Evolutionary conservation across 148 eudicot genomes (phyloP), one percentile per base, ranked within the genome.

Genomic region (Rhododendron ferrugineum): DNA sequence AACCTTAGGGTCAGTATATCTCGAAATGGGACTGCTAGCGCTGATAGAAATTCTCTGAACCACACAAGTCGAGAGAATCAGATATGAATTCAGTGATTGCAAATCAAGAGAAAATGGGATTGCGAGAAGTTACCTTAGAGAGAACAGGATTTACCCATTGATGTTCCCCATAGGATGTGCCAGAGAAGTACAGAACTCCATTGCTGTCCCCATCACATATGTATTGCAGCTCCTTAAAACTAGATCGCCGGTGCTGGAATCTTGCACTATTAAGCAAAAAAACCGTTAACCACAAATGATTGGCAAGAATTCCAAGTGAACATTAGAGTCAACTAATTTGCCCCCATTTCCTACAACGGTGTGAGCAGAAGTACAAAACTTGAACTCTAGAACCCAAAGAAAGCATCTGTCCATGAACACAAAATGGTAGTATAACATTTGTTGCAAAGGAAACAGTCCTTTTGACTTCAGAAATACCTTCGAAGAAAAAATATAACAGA

Each of bases 141-240:
- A 96, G 91, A 76, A 95, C 91, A 3, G 99, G 99, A 89, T 96
- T 96, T 36, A 96, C 94, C 98, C 98, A 96, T 46, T 83, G 92
- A 85, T 96, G 99, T 86, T 90, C 91, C 83, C 99, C 99, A 75
- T 93, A 96, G 72, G 99, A 91, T 47, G 97, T 95, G 82, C 99
- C 99, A 14, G 95, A 90, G 83, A 92, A 93, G 87, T 91, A 93
- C 88, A 96, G 76, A 81, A 94, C 96, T 73, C 98, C 99, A 58
- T 96, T 96, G 92, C 94, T 92, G 86, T 95, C 99, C 30, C 99
- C 99, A 84, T 95, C 95, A 88, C 97, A 91, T 87, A 96, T 95
- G 91, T 93, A 96, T 86, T 94, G 99, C 78, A 95, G 91, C 87
- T 96, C 99, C 91, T 91, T 95, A 87, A 91, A 96, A 89, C 99